Conservation (phyloP, 208 protist genomes). For the Willaertia magna region DNA sequence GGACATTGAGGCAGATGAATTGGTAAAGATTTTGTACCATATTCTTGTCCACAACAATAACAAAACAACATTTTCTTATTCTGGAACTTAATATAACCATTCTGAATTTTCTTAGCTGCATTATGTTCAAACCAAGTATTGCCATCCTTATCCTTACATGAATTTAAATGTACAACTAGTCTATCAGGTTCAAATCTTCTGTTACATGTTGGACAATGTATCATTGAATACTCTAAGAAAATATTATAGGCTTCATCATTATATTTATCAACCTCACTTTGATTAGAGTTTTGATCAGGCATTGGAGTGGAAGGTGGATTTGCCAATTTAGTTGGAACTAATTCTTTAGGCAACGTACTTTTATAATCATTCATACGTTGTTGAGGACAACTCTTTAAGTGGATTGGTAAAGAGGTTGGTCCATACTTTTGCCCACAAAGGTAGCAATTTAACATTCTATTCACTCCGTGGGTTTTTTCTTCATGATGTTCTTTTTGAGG, state of each 20-base stretch:
- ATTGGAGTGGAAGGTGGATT: not conserved
- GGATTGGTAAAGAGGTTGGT: constrained; percentile 58
- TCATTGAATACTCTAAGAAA: not conserved
- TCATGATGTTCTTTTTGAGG: too few species aligned
- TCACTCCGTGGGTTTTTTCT: too few species aligned
- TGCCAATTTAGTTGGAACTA: not conserved
- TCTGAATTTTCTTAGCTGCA: not conserved
- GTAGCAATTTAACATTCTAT: constrained; percentile 43
- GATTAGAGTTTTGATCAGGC: not conserved
- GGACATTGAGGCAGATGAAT: constrained; percentile 28
- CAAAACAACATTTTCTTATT: constrained; percentile 24
- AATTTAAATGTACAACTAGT: not conserved
- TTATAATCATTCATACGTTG: not conserved
- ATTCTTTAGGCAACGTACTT: not conserved
- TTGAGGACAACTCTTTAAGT: constrained; percentile 60
- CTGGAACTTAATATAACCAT: not conserved
- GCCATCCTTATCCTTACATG: not conserved
- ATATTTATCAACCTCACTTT: not conserved
- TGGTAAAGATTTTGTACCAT: constrained; percentile 22
- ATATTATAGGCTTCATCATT: not conserved
- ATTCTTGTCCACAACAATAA: constrained; percentile 29
- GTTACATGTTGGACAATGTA: not conserved
- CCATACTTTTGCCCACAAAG: constrained; percentile 70
- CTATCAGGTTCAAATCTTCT: not conserved
- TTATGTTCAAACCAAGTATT: not conserved